phyloP scores from a whole-genome alignment of 192 early-diverging fungal genomes.

The Backusella morwellensis region DNA sequence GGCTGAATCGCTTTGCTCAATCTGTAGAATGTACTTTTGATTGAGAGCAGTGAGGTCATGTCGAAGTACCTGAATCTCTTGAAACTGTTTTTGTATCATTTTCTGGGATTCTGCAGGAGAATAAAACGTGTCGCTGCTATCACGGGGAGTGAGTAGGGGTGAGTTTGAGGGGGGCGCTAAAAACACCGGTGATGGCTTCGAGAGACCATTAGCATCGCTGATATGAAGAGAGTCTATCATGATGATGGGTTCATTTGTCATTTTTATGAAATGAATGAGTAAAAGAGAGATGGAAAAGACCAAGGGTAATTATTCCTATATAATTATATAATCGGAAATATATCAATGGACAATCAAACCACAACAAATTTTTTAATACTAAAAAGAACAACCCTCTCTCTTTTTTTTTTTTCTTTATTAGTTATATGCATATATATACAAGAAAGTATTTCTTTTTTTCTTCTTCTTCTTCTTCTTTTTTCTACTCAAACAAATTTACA shows the following conservation, averaged over 20 bases:
- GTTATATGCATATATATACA: not conserved
- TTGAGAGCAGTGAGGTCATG: constrained; percentile 62
- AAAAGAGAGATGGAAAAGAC: not conserved
- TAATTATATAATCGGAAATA: not conserved
- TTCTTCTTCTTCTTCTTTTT: not conserved
- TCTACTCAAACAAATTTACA: constrained; percentile 20
- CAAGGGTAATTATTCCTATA: not conserved
- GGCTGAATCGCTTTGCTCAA: constrained; percentile 76
- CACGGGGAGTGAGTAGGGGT: not conserved
- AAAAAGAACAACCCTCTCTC: not conserved
- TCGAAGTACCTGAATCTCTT: constrained; percentile 36
- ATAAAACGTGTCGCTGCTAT: constrained; percentile 1
- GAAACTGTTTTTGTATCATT: not conserved
- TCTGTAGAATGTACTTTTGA: constrained; percentile 72
- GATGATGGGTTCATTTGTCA: not conserved
- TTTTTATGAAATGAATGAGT: not conserved
- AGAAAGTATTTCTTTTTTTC: not conserved
- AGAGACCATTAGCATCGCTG: not conserved
- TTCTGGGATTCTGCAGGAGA: constrained; percentile 9
- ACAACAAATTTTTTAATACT: not conserved
- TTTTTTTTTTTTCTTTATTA: not conserved
- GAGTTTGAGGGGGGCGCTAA: not conserved
- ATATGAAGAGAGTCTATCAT: not conserved
- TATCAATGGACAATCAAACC: not conserved
- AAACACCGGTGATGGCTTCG: not conserved